phyloP scores from a whole-genome alignment of 2,329 filamentous ascomycete genomes.

The Sporothrix brasiliensis region DNA sequence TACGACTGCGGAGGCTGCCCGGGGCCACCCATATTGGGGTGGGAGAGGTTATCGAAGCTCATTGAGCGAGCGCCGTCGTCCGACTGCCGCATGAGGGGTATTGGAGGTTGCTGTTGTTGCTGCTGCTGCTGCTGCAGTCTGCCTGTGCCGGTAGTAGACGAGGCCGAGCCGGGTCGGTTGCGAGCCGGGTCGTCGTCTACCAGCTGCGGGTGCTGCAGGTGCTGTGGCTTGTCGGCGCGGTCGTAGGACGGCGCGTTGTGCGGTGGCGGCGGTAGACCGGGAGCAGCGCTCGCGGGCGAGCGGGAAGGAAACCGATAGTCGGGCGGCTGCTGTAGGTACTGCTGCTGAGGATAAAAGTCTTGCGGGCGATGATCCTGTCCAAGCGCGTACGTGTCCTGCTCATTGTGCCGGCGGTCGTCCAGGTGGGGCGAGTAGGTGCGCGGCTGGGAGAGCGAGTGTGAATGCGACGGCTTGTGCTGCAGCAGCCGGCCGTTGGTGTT shows the following conservation, averaged over 20 bases:
- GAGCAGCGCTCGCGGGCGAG: slow-evolving; percentile 10
- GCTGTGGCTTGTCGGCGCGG: slow-evolving; percentile 17
- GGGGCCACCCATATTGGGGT: slow-evolving; percentile 19
- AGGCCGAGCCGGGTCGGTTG: slow-evolving; percentile 25
- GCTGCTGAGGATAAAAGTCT: slow-evolving; percentile 38
- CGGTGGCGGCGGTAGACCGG: neutral
- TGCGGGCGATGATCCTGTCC: slow-evolving; percentile 53
- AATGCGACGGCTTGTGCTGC: slow-evolving; percentile 25
- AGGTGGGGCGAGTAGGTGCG: slow-evolving; percentile 31
- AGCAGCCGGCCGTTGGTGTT: slow-evolving; percentile 33
- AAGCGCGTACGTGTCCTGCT: slow-evolving; percentile 57
- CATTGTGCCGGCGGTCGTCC: slow-evolving; percentile 61
- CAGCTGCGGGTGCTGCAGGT: neutral
- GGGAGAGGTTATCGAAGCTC: slow-evolving; percentile 31
- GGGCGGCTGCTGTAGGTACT: neutral
- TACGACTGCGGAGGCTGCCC: slow-evolving; percentile 23
- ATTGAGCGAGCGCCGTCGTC: slow-evolving; percentile 33
- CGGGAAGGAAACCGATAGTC: slow-evolving; percentile 13
- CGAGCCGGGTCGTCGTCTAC: slow-evolving; percentile 24
- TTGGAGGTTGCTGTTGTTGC: neutral
- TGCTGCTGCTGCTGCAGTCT: neutral
- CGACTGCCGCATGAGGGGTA: slow-evolving; percentile 23
- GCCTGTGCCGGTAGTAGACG: slow-evolving; percentile 3
- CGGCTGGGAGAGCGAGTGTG: slow-evolving; percentile 18
- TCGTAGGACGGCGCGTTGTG: neutral